These are phyloP conservation scores for Tuber borchii DNA, from an alignment of 495 filamentous ascomycete genomes.

Conservation along the genomic window DNA sequence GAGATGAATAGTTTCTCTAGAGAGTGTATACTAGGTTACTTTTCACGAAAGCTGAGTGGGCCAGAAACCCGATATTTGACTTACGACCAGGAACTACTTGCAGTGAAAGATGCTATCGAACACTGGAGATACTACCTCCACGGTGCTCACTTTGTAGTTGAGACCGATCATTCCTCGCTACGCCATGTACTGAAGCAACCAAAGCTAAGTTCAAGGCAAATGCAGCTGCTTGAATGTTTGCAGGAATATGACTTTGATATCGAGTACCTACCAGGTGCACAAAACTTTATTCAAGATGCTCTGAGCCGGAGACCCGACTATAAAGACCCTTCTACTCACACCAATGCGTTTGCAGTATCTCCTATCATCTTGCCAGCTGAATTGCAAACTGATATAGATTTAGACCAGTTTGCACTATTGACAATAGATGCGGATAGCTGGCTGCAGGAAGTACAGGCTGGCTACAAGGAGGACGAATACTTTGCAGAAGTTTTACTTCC, in stretches of 20 bases:
- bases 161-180: not conserved
- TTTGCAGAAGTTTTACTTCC: too few relatives aligned
- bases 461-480: too few relatives aligned
- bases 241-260: slow-evolving; percentile 7
- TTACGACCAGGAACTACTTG: slow-evolving; percentile 10
- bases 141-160: not conserved
- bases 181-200: not conserved
- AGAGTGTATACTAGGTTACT: not conserved
- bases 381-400: too few relatives aligned
- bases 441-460: too few relatives aligned
- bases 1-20: not conserved
- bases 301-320: slow-evolving; percentile 3
- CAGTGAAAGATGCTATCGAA: not conserved
- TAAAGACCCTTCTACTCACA: not conserved
- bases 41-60: not conserved
- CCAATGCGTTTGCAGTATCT: too few relatives aligned
- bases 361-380: too few relatives aligned
- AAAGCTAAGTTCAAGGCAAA: not conserved
- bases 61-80: not conserved
- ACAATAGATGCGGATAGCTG: too few relatives aligned
- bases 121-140: slow-evolving; percentile 8
- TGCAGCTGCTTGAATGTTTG: not conserved
- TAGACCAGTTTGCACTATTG: too few relatives aligned
- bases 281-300: not conserved
- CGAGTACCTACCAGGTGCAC: not conserved